Percentiles rank a stretch among this genome's conserved stretches.
These are phyloP conservation scores for Ammopiptanthus mongolicus DNA, from an alignment of 306 rosid species.

Conservation along the genomic window DNA sequence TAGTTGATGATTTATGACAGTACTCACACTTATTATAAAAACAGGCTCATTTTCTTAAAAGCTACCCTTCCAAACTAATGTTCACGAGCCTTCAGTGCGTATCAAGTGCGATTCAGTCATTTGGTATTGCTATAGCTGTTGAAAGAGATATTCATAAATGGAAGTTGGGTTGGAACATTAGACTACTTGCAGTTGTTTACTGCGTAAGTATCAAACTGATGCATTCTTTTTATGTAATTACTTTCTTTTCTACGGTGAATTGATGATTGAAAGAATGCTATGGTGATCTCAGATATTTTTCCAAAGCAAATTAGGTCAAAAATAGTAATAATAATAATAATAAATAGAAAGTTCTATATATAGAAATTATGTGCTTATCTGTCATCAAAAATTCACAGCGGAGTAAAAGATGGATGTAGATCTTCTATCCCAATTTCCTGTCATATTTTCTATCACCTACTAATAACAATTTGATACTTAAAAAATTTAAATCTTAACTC, in stretches of 20 bases:
- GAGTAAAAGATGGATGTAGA: too few relatives aligned
- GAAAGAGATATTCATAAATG: slow-evolving; percentile 50
- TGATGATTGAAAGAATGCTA: neutral
- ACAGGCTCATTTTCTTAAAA: slow-evolving; percentile 42
- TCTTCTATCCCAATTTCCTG: too few relatives aligned
- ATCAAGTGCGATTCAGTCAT: slow-evolving; percentile 44
- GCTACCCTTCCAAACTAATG: slow-evolving; percentile 44
- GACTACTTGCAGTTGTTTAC: slow-evolving; percentile 34
- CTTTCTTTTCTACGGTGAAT: neutral
- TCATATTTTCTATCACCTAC: too few relatives aligned
- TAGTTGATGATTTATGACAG: neutral
- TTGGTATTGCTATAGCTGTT: slow-evolving; percentile 42
- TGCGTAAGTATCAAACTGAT: slow-evolving; percentile 33
- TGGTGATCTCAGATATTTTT: neutral
- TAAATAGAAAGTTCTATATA: neutral
- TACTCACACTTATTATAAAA: neutral
- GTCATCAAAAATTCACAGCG: neutral
- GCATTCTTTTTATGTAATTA: neutral
- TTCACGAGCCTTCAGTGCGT: slow-evolving; percentile 42
- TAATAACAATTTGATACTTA: too few relatives aligned
- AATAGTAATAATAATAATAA: too few relatives aligned
- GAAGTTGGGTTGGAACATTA: slow-evolving; percentile 52
- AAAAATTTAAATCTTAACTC: too few relatives aligned
- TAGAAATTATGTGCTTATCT: neutral
- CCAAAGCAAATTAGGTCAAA: neutral